Conservation (phyloP, 805 yeast genomes). For the Myxozyma vanderwaltii region DNA sequence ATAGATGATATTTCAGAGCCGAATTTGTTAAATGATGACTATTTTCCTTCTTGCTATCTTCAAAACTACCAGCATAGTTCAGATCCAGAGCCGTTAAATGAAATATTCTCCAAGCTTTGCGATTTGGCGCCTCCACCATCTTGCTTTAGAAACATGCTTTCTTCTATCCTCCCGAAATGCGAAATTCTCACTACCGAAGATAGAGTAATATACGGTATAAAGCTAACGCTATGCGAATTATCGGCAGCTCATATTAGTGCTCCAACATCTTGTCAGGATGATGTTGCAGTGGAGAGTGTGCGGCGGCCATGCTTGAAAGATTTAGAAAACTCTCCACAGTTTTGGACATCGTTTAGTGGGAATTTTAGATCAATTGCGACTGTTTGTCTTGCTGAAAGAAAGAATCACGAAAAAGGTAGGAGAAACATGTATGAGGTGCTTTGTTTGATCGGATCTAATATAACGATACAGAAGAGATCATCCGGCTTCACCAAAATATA, state of each 20-base stretch:
- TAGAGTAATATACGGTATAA: conserved; percentile 25
- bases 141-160: conserved; percentile 27
- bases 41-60: neutral
- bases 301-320: conserved; percentile 21
- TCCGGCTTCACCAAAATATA: conserved; percentile 20
- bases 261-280: conserved; percentile 17
- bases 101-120: conserved; percentile 17
- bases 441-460: neutral
- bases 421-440: neutral
- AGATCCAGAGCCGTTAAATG: neutral
- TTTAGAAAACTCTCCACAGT: conserved; percentile 30
- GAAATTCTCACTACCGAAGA: conserved; percentile 15
- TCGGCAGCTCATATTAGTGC: conserved; percentile 19
- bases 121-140: conserved; percentile 32
- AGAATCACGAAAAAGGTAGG: conserved; percentile 25
- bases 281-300: neutral
- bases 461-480: conserved; percentile 10
- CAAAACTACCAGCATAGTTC: neutral
- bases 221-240: conserved; percentile 34
- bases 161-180: conserved; percentile 20
- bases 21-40: neutral
- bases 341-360: conserved; percentile 37
- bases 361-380: conserved; percentile 32
- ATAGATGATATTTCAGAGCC: neutral
- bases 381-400: conserved; percentile 26